These are phyloP conservation scores for Gautieria morchelliformis DNA, from an alignment of 768 basidiomycete species.

Conservation along the genomic window DNA sequence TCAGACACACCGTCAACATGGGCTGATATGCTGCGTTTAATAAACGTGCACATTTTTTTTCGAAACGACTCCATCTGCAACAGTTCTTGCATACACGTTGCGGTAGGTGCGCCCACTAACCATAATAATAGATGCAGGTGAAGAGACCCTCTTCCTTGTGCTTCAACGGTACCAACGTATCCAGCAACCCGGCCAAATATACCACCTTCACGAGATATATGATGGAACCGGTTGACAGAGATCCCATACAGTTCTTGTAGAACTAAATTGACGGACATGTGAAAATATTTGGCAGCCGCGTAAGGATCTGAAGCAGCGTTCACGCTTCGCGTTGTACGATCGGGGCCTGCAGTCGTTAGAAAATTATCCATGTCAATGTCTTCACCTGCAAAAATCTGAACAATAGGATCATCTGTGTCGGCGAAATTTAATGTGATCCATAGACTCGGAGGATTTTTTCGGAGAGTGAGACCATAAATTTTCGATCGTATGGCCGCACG, in stretches of 20 bases:
- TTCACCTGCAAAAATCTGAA: constrained; percentile 32
- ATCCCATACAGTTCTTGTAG: constrained; percentile 26
- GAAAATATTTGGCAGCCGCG: constrained; percentile 33
- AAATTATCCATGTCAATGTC: constrained; percentile 36
- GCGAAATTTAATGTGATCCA: no score
- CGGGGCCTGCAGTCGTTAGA: constrained; percentile 16
- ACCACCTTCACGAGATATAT: constrained; percentile 17
- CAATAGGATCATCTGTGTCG: constrained; percentile 37
- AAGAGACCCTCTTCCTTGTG: no score
- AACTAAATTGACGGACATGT: constrained; percentile 24
- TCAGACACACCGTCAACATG: constrained; percentile 18
- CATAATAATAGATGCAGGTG: no score
- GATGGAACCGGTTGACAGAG: no score
- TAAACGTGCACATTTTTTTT: constrained; percentile 18
- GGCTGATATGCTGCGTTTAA: constrained; percentile 23
- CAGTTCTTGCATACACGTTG: constrained; percentile 13
- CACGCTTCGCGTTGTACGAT: constrained; percentile 9
- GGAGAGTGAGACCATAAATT: no score
- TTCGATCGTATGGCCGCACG: no score
- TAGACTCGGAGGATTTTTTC: no score
- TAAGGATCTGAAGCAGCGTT: constrained; percentile 32
- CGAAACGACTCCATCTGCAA: constrained; percentile 17
- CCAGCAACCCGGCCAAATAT: constrained; percentile 24
- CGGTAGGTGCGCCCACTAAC: constrained; percentile 20
- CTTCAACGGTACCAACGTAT: constrained; percentile 30